phyloP scores from a whole-genome alignment of 805 yeast species.

The Metschnikowia arizonensis region DNA sequence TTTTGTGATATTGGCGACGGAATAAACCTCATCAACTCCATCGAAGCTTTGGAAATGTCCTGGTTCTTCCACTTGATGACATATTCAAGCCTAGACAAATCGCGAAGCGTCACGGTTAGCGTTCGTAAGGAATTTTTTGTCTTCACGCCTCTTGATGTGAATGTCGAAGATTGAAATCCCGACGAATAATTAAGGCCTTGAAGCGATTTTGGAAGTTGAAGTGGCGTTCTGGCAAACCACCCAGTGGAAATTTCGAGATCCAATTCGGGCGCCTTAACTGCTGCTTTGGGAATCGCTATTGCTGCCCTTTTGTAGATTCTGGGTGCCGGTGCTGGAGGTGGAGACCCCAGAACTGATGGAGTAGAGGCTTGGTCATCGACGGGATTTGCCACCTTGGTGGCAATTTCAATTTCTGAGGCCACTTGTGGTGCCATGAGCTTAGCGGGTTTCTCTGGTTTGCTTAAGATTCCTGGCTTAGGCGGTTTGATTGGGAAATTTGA shows the following conservation, averaged over 20 bases:
- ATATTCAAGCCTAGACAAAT: constrained; percentile 36
- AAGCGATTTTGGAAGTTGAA: constrained; percentile 36
- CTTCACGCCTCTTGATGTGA: constrained; percentile 5
- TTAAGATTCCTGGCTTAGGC: constrained; percentile 12
- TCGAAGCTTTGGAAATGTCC: constrained; percentile 20
- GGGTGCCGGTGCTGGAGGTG: constrained; percentile 36
- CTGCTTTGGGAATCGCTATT: constrained; percentile 17
- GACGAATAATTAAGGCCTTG: constrained; percentile 32
- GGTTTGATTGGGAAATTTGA: constrained; percentile 17
- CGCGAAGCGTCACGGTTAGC: constrained; percentile 38
- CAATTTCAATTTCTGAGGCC: neutral
- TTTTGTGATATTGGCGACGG: constrained; percentile 41
- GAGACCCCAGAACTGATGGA: constrained; percentile 28
- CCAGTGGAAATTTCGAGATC: constrained; percentile 42
- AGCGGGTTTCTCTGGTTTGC: constrained; percentile 5
- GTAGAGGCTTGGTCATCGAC: constrained; percentile 8
- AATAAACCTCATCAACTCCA: constrained; percentile 26
- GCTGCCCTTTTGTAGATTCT: constrained; percentile 20
- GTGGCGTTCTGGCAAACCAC: constrained; percentile 40
- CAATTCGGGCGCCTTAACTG: constrained; percentile 26
- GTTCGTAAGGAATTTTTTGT: constrained; percentile 20
- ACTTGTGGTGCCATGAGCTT: neutral
- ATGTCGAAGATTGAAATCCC: constrained; percentile 15
- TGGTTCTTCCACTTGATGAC: constrained; percentile 39
- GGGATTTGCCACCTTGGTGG: neutral